Conservation (phyloP, 768 basidiomycete species). For the Boletus tylopilopsis region DNA sequence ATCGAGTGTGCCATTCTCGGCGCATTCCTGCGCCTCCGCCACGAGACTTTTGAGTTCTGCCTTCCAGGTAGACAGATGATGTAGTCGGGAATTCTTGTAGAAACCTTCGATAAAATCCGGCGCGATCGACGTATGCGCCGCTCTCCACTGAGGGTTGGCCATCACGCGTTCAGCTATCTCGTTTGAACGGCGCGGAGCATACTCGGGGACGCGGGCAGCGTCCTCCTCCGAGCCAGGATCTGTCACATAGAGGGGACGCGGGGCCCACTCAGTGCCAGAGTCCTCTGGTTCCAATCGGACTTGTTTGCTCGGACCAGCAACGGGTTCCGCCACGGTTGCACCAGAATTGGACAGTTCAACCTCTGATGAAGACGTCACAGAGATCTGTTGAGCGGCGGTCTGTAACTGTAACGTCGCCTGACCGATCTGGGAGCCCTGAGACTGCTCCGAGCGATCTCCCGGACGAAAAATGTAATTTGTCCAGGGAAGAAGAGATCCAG, state of each 20-base stretch:
- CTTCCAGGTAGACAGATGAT: constrained; percentile 91
- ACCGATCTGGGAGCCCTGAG: constrained; percentile 40
- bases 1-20: constrained; percentile 39
- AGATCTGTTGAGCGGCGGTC: constrained; percentile 2
- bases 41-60: constrained; percentile 81
- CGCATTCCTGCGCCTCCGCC: constrained; percentile 70
- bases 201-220: constrained; percentile 50
- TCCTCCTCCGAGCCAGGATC: constrained; percentile 42
- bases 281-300: background rate
- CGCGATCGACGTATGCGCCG: constrained; percentile 81
- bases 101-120: constrained; percentile 85
- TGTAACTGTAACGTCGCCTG: constrained; percentile 17
- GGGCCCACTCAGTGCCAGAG: constrained; percentile 6
- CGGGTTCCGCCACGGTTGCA: background rate
- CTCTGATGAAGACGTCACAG: background rate
- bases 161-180: constrained; percentile 72
- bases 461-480: constrained; percentile 60
- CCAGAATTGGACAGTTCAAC: background rate
- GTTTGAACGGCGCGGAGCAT: constrained; percentile 70
- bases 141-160: constrained; percentile 82
- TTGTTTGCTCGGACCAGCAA: constrained; percentile 1
- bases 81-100: constrained; percentile 85
- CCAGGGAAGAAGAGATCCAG: constrained; percentile 75
- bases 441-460: constrained; percentile 42
- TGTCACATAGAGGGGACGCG: constrained; percentile 34